phyloP scores from a whole-genome alignment of 2,329 filamentous ascomycete species.

The Alternaria burnsii region DNA sequence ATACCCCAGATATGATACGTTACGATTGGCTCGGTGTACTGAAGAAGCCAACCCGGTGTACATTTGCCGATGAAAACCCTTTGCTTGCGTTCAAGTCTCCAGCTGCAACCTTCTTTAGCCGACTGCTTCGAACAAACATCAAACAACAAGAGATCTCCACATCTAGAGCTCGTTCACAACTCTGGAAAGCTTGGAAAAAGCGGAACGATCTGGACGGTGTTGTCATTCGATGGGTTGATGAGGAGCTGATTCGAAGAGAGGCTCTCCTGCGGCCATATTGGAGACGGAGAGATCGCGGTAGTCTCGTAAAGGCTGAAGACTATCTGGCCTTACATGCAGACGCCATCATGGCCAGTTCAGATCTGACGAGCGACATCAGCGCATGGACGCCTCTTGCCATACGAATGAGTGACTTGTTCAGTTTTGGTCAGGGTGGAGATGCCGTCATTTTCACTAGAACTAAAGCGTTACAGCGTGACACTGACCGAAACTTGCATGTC shows the following conservation, averaged over 20 bases:
- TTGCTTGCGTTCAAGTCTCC: conserved; percentile 57
- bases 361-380: conserved; percentile 61
- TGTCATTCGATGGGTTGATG: conserved; percentile 52
- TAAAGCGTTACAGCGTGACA: conserved; percentile 57
- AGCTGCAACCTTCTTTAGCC: conserved; percentile 43
- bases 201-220: conserved; percentile 50
- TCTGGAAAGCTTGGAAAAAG: conserved; percentile 54
- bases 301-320: conserved; percentile 48
- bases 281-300: conserved; percentile 50
- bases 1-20: conserved; percentile 65
- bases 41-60: conserved; percentile 50
- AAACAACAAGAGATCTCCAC: conserved; percentile 52
- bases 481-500: conserved; percentile 51
- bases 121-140: conserved; percentile 50
- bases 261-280: conserved; percentile 49
- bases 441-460: conserved; percentile 61
- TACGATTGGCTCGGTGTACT: conserved; percentile 54
- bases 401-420: conserved; percentile 61
- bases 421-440: conserved; percentile 63
- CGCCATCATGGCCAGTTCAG: conserved; percentile 61
- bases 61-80: conserved; percentile 60
- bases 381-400: conserved; percentile 63
- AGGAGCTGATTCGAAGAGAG: conserved; percentile 49
- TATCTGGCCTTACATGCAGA: conserved; percentile 56
- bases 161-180: conserved; percentile 48